Conservation (phyloP, 2,329 filamentous ascomycete species). For the Cephalotrichum gorgonifer region DNA sequence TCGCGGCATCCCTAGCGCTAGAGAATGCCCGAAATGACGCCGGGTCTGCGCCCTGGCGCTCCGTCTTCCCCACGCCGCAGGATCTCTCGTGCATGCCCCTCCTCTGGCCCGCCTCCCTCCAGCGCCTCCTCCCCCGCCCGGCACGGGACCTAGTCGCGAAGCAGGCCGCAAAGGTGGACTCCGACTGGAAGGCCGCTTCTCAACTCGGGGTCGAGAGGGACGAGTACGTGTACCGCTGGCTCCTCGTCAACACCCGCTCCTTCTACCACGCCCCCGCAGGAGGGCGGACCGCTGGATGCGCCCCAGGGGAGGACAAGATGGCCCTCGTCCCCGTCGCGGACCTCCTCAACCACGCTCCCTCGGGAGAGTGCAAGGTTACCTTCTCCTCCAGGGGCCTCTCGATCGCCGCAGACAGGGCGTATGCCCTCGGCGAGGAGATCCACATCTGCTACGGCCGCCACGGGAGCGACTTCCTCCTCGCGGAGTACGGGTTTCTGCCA, state of each 20-base stretch:
- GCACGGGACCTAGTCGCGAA: constrained; percentile 35
- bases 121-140: constrained; percentile 32
- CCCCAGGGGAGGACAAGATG: constrained; percentile 45
- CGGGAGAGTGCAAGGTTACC: constrained; percentile 38
- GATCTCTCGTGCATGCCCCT: constrained; percentile 47
- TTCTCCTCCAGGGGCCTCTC: constrained; percentile 41
- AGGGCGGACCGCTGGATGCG: constrained; percentile 8
- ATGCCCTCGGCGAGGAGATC: constrained; percentile 52
- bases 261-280: constrained; percentile 44
- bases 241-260: constrained; percentile 51
- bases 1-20: constrained; percentile 58
- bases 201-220: constrained; percentile 22
- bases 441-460: constrained; percentile 61
- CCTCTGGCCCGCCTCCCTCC: constrained; percentile 35
- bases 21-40: constrained; percentile 24
- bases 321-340: constrained; percentile 64
- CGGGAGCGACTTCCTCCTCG: constrained; percentile 61
- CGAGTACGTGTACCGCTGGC: constrained; percentile 44
- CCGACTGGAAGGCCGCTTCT: constrained; percentile 24
- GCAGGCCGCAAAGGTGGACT: constrained; percentile 35
- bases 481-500: constrained; percentile 50
- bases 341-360: constrained; percentile 51
- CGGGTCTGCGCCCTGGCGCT: constrained; percentile 48
- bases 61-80: constrained; percentile 51
- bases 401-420: constrained; percentile 39